Base-by-base conservation (phyloP, 306 rosid species). In the Glycyrrhiza uralensis region DNA sequence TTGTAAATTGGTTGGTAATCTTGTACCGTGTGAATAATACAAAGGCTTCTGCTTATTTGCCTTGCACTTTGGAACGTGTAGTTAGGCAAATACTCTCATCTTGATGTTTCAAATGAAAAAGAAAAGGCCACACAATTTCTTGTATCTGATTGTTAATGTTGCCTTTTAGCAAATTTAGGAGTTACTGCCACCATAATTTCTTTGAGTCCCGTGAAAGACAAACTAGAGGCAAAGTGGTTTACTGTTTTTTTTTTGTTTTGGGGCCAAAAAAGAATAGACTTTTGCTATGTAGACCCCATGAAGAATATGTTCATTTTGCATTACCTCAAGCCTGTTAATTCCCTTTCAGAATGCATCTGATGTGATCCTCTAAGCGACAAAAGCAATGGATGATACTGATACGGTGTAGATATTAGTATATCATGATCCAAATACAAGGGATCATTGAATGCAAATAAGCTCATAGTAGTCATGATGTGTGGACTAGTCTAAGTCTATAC, bases 1-100 rank as follows among this genome's bases (percentile, higher is more conserved):
- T 54, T 79, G 80, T 81, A 74, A 24, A 81, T 51, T 69, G 67
- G 70, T 62, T 58, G 49, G 19, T 9, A 67, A 64, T 52, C 39
- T 42, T 39, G 68, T 73, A 46, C 60, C 5, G 23, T 66, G 84
- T 71, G 78, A 81, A 72, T 46, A 68, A 66, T 66, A 72, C 68
- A 33, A 58, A 58, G 3, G 33, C 1, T 57, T 38, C 13, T 47
- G 36, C 61, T 70, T 45, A 71, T 38, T 76, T 47, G 39, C 70
- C 51, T 69, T 70, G 28, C 15, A 30, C 28, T 66, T 42, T 55
- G 20, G 47, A 49, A 49, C 44, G 9, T 12, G 51, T 47, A 61
- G 71, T 49, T 23, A 62, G 52, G 8, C 5, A 23, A 33, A 69
- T 51, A 69, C 23, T 68, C 10, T n/a, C n/a, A n/a, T n/a, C n/a